phyloP scores from a whole-genome alignment of 2,329 filamentous ascomycete species.

The Hymenoscyphus albidus region DNA sequence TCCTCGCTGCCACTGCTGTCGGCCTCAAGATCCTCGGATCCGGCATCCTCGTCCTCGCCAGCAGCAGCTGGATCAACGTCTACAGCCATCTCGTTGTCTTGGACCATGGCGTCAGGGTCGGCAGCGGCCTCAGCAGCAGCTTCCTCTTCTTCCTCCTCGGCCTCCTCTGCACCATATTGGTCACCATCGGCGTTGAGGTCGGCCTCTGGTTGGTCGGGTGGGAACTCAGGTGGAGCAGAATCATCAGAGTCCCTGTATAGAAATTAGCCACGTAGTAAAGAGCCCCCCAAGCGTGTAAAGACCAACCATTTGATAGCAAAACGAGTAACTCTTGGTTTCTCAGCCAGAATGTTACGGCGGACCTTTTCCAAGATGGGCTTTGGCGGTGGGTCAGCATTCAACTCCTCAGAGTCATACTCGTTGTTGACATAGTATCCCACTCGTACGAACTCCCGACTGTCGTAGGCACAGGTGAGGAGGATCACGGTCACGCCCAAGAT shows the following conservation, averaged over 20 bases:
- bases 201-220: constrained; percentile 94
- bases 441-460: constrained; percentile 92
- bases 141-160: constrained; percentile 63
- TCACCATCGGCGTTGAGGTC: constrained; percentile 82
- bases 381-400: constrained; percentile 82
- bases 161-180: constrained; percentile 87
- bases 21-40: constrained; percentile 63
- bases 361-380: constrained; percentile 94
- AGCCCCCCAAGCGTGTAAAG: not conserved
- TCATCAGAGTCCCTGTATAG: constrained; percentile 86
- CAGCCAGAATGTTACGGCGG: constrained; percentile 84
- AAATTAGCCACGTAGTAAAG: constrained; percentile 25
- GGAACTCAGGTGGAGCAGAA: constrained; percentile 91
- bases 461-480: constrained; percentile 92
- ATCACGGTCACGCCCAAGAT: constrained; percentile 97
- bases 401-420: constrained; percentile 90
- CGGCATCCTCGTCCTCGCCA: constrained; percentile 62
- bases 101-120: constrained; percentile 45
- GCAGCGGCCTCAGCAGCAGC: constrained; percentile 45
- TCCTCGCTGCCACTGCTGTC: constrained; percentile 54
- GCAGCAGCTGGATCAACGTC: constrained; percentile 50
- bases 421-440: constrained; percentile 99
- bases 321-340: constrained; percentile 95
- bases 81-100: constrained; percentile 72
- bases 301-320: constrained; percentile 98